phyloP scores from a whole-genome alignment of 23 red algal species.

The Chondrus crispus region DNA sequence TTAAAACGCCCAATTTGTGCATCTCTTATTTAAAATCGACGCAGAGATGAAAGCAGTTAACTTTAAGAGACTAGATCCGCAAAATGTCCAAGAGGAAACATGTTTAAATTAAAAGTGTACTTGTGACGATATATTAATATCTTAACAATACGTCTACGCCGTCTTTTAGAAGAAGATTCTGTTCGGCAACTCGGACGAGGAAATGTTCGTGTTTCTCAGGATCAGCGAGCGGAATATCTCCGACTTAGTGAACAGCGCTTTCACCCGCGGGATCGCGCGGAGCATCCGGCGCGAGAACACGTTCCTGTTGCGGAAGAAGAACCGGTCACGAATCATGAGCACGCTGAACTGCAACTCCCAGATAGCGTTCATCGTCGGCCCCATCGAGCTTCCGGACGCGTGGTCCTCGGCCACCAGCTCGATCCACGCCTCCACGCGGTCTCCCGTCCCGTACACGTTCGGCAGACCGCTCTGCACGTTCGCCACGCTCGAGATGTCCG shows the following conservation, averaged over 20 bases:
- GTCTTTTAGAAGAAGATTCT: neutral
- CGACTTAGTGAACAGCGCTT: neutral
- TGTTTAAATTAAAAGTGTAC: too few species aligned
- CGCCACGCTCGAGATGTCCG: neutral
- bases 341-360: constrained; percentile 18
- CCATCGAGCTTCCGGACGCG: neutral
- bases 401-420: constrained; percentile 44
- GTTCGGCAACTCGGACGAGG: neutral
- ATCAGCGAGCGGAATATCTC: neutral
- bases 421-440: constrained; percentile 36
- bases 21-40: too few species aligned
- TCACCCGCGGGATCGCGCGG: neutral
- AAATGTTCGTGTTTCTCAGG: neutral
- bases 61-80: too few species aligned
- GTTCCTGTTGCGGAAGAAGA: too few species aligned
- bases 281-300: neutral
- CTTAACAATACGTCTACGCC: too few species aligned
- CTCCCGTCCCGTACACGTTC: constrained; percentile 1
- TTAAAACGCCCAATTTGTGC: too few species aligned
- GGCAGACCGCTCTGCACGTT: neutral
- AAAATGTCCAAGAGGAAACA: too few species aligned
- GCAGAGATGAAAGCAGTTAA: too few species aligned
- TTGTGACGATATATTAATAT: too few species aligned
- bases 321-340: constrained; percentile 46
- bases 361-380: constrained; percentile 1